Evolutionary conservation across 75 land plant genomes (phyloP).

Genomic region (Cupressus sempervirens): DNA sequence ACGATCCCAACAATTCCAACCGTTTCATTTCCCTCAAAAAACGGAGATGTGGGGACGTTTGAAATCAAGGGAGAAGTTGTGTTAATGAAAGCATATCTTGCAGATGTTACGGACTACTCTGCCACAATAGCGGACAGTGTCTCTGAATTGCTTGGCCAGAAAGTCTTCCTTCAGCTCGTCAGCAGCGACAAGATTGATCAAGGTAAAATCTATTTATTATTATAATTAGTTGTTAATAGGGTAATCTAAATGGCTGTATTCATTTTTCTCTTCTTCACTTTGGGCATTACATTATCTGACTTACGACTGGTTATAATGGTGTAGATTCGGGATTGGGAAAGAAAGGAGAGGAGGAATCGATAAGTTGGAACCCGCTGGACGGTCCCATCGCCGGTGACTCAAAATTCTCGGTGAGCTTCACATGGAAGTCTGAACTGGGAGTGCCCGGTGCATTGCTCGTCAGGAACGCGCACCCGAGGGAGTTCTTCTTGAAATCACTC

Average conservation of each 20-base stretch:
- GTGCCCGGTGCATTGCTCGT: constrained; percentile 37
- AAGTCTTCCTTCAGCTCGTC: too few species aligned
- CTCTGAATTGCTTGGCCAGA: too few species aligned
- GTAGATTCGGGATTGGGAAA: constrained; percentile 19
- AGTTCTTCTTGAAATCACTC: constrained; percentile 29
- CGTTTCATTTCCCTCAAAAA: neutral
- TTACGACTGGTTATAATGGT: neutral
- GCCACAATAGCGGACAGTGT: too few species aligned
- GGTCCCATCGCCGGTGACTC: neutral
- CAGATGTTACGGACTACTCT: too few species aligned
- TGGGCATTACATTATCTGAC: too few species aligned
- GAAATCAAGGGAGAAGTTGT: neutral
- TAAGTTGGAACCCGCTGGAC: constrained; percentile 2
- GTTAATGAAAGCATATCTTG: neutral
- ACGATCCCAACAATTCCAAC: too few species aligned
- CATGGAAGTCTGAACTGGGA: constrained; percentile 15
- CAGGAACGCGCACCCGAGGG: constrained; percentile 16
- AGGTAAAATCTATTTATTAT: too few species aligned
- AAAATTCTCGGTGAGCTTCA: neutral
- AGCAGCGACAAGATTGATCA: too few species aligned
- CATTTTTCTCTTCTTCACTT: too few species aligned
- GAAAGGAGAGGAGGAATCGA: neutral
- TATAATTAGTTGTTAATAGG: too few species aligned
- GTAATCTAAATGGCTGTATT: too few species aligned
- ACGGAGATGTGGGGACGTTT: neutral